Evolutionary conservation across 495 filamentous ascomycete genomes (phyloP).

Genomic region (Choiromyces venosus): DNA sequence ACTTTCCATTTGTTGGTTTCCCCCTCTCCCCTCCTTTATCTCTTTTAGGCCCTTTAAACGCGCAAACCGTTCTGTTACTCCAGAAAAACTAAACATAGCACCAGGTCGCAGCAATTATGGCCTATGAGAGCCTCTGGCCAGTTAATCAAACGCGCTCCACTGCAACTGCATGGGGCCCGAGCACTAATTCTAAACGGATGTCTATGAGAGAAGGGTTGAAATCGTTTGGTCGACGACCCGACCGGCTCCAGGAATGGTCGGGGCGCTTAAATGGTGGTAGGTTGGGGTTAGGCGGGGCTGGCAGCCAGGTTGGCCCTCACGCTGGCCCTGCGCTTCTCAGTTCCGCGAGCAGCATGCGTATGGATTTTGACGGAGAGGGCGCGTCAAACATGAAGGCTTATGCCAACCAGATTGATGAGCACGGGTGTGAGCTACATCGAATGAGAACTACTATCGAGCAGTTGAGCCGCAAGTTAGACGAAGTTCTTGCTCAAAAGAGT

Average conservation of each 20-base stretch:
- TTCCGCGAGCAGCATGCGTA: constrained; percentile 36
- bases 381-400: constrained; percentile 22
- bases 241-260: constrained; percentile 37
- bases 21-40: neutral
- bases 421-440: constrained; percentile 28
- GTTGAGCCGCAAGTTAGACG: constrained; percentile 43
- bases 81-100: neutral
- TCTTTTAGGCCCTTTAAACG: constrained; percentile 1
- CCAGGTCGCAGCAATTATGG: constrained; percentile 52
- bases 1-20: constrained; percentile 55
- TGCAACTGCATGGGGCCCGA: constrained; percentile 36
- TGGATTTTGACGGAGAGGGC: constrained; percentile 34
- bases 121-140: constrained; percentile 49
- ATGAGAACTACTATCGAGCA: constrained; percentile 41
- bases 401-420: constrained; percentile 27
- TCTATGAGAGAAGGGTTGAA: constrained; percentile 37
- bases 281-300: constrained; percentile 40
- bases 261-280: constrained; percentile 37
- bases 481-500: constrained; percentile 33
- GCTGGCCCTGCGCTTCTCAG: constrained; percentile 35
- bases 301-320: constrained; percentile 27
- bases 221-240: constrained; percentile 33
- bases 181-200: constrained; percentile 27
- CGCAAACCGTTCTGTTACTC: neutral
- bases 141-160: constrained; percentile 31